A percentile compares a stretch with the other conserved stretches of the same genome.
Conservation (phyloP, 75 land plant species). For the Cryptomeria japonica region DNA sequence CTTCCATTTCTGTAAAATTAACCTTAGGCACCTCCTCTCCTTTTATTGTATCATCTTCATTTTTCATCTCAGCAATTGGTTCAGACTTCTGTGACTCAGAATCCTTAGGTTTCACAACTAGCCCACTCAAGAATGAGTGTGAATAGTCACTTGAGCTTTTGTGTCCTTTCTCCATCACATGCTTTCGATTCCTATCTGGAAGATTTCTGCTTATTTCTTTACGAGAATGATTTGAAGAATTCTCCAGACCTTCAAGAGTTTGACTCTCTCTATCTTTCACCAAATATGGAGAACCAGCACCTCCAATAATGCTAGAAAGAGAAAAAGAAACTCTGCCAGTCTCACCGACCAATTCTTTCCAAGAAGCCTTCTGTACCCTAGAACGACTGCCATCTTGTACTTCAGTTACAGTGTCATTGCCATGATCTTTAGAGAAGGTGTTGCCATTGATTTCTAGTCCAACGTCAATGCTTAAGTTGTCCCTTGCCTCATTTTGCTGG, state of each 20-base stretch:
- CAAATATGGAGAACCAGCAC: background rate
- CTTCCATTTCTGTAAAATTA: background rate
- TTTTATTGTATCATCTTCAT: background rate
- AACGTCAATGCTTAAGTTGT: background rate
- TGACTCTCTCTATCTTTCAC: background rate
- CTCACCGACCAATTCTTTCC: slow-evolving; percentile 34
- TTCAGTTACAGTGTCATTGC: background rate
- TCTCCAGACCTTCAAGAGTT: background rate
- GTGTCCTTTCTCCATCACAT: background rate
- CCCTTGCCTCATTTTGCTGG: background rate
- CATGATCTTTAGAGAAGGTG: background rate
- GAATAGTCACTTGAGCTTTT: background rate
- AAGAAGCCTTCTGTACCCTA: slow-evolving; percentile 47
- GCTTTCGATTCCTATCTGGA: background rate
- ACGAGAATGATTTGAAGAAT: background rate
- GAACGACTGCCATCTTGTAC: background rate
- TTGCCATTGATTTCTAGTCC: background rate
- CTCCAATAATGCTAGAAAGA: slow-evolving; percentile 19
- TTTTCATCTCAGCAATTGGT: background rate
- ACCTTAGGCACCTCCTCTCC: background rate
- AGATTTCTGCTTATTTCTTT: background rate
- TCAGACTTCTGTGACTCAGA: background rate
- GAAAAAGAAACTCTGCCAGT: slow-evolving; percentile 24
- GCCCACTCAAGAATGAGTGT: background rate
- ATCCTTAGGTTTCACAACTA: background rate